These are phyloP conservation scores for Trichoderma arundinaceum DNA, from an alignment of 2,329 filamentous ascomycete genomes.

Conservation along the genomic window DNA sequence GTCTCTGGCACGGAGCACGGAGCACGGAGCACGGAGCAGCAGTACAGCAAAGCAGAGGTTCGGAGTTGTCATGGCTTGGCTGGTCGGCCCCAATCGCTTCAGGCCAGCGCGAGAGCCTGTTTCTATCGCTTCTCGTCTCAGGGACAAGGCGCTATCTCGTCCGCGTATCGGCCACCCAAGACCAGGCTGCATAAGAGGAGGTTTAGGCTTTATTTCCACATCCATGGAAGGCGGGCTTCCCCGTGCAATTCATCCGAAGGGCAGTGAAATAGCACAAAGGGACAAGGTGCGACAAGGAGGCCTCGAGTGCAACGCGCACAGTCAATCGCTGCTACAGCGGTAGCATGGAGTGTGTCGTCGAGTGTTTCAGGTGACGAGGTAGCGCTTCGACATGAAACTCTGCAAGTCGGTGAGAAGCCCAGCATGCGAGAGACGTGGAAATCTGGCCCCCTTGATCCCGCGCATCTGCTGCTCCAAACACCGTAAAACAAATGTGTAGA, in stretches of 20 bases:
- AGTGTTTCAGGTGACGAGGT: conserved; percentile 20
- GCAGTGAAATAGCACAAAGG: not conserved
- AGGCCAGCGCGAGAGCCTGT: not conserved
- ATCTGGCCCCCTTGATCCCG: not conserved
- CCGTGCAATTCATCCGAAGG: conserved; percentile 1
- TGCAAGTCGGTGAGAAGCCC: not conserved
- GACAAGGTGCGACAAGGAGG: conserved; percentile 28
- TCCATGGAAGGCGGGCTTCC: not conserved
- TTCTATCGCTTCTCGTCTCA: not conserved
- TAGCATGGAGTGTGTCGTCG: conserved; percentile 16
- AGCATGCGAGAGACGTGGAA: not conserved
- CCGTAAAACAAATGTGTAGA: conserved; percentile 12
- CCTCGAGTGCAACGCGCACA: conserved; percentile 7
- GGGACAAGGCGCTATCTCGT: not conserved
- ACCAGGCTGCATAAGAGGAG: not conserved
- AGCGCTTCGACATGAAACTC: conserved; percentile 22
- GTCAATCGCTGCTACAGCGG: conserved; percentile 10
- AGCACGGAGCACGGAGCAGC: not conserved
- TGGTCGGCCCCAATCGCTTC: not conserved
- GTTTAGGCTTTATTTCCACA: not conserved
- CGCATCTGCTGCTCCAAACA: not conserved
- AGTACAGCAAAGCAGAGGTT: no score
- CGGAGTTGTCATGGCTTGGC: no score
- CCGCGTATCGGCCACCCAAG: not conserved
- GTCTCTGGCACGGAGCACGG: not conserved